phyloP scores from a whole-genome alignment of 2,329 filamentous ascomycete species.

The Aspergillus transmontanensis region DNA sequence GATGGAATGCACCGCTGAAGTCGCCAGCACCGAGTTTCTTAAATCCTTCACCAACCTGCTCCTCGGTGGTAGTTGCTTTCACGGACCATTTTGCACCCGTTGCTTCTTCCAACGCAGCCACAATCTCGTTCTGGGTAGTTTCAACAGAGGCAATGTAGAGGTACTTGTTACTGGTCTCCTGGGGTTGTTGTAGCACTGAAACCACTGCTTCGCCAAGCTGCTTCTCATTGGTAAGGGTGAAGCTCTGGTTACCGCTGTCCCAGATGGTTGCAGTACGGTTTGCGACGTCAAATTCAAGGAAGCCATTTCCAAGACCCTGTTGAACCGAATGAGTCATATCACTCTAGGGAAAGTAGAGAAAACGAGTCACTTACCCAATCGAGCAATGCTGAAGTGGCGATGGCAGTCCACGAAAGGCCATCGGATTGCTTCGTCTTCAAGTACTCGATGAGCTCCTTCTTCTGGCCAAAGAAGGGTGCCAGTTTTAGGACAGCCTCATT shows the following conservation, averaged over 20 bases:
- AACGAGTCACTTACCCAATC: constrained; percentile 51
- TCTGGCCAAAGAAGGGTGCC: constrained; percentile 27
- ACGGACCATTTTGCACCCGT: constrained; percentile 57
- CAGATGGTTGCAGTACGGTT: constrained; percentile 56
- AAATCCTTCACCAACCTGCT: constrained; percentile 20
- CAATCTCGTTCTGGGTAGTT: constrained; percentile 60
- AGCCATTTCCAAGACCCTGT: constrained; percentile 50
- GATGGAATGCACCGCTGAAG: constrained; percentile 25
- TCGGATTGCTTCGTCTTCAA: constrained; percentile 51
- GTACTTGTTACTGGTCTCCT: constrained; percentile 60
- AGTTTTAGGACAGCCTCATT: constrained; percentile 27
- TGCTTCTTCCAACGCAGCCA: constrained; percentile 55
- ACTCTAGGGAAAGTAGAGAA: background rate
- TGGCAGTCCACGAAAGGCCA: constrained; percentile 60
- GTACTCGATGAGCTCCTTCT: constrained; percentile 50
- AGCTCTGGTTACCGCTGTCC: constrained; percentile 58
- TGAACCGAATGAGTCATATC: constrained; percentile 16
- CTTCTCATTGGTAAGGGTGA: constrained; percentile 54
- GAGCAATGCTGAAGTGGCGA: constrained; percentile 63
- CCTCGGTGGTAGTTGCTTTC: constrained; percentile 36
- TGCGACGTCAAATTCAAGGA: constrained; percentile 55
- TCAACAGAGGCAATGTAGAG: constrained; percentile 61
- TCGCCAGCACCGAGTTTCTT: constrained; percentile 25
- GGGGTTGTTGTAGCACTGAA: constrained; percentile 52
- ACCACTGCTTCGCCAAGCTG: constrained; percentile 57